Evolutionary conservation across 495 filamentous ascomycete genomes (phyloP).

Genomic region (Aspergillus biplanus): DNA sequence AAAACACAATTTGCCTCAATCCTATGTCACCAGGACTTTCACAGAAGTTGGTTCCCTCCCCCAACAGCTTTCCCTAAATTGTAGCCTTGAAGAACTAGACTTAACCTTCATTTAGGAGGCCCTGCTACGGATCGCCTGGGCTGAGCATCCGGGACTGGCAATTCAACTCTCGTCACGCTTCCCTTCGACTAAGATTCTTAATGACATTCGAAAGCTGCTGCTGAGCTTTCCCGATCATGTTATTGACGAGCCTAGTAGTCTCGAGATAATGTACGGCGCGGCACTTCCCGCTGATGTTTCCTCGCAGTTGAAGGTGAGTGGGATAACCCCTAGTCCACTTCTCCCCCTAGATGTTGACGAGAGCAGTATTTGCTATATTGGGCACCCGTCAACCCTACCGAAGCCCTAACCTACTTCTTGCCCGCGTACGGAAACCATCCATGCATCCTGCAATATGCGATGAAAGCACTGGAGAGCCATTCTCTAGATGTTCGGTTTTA

Average conservation of each 20-base stretch:
- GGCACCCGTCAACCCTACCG: constrained; percentile 90
- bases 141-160: constrained; percentile 77
- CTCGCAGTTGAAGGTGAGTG: constrained; percentile 77
- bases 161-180: constrained; percentile 82
- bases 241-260: constrained; percentile 74
- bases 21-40: constrained; percentile 34
- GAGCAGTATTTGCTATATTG: constrained; percentile 87
- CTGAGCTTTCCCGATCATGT: constrained; percentile 82
- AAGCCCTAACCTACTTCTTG: constrained; percentile 89
- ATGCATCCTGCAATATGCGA: constrained; percentile 94
- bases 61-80: neutral
- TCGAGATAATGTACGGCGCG: constrained; percentile 78
- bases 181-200: constrained; percentile 68
- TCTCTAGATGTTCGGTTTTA: constrained; percentile 97
- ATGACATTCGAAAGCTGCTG: constrained; percentile 76
- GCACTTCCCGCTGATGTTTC: constrained; percentile 76
- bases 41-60: constrained; percentile 32
- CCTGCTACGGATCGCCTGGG: constrained; percentile 81
- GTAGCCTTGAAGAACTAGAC: neutral
- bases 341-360: constrained; percentile 25
- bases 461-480: constrained; percentile 91
- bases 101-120: constrained; percentile 39
- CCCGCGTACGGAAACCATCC: constrained; percentile 94
- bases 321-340: neutral
- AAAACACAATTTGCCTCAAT: constrained; percentile 55